Evolutionary conservation across 805 yeast species (phyloP), one percentile per base, ranked within the genome.

Genomic region (Kazachstania bromeliacearum): DNA sequence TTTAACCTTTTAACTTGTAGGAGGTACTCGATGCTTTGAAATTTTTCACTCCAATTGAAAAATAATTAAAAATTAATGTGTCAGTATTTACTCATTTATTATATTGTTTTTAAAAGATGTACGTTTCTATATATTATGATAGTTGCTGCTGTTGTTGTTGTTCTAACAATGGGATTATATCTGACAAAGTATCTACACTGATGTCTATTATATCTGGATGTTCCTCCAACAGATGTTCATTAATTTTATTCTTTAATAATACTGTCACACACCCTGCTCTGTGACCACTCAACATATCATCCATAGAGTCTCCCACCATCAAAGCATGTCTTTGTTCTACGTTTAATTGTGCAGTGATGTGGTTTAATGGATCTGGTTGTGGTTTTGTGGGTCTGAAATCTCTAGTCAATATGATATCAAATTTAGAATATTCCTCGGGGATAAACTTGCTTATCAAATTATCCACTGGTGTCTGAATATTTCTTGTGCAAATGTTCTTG

Each of bases 241-340:
- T 79, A 23, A 66, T 71, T 18, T 66, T 65, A 41, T 75, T 74
- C 30, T 63, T 66, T 28, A 79, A 55, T 35, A 79, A 57, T 3
- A 78, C 61, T 0, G 84, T 70, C 2, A 68, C 60, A 29, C 73
- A 70, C 0, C 85, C 85, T 1, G 87, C 85, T n/a, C 60, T 45
- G 21, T 64, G 51, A 3, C 85, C 87, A 21, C 82, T 73, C 28
- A 47, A 57, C 76, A 79, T 74, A 48, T 79, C 88, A 54, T 79
- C 87, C 28, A 64, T 55, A 0, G 85, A 79, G 50, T 79, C 87
- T 9, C 88, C 88, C 12, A 79, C 80, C 87, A 79, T 79, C 5
- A 78, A 50, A 21, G 79, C 42, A 27, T 70, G 61, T 13, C 55
- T 44, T 0, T 81, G 73, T 1, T 54, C 45, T 13, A 70, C 33